Evolutionary conservation across 148 eudicot genomes (phyloP), one percentile per base, ranked within the genome.

Genomic region (Chenopodium formosanum): DNA sequence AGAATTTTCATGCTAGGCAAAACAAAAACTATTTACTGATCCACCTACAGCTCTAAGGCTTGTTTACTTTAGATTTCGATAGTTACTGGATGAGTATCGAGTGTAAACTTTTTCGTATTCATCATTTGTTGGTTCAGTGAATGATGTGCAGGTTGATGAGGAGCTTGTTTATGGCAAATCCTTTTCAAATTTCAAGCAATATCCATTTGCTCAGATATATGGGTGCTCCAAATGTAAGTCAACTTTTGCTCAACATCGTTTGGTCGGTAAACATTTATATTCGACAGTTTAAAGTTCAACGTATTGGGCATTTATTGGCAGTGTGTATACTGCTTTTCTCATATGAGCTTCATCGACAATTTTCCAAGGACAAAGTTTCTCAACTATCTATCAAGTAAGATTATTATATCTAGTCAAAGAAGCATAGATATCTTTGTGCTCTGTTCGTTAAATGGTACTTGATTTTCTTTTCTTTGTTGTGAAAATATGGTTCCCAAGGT

Each of bases 141-240:
- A 80, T 85, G 85, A 81, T 50, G 63, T 84, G 74, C 90, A 84
- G 86, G 88, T 85, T 20, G 86, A 90, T 85, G 87, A 85, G 89
- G 91, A 86, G 72, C 84, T 83, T 78, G 68, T 94, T 74, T 84
- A 89, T 74, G 94, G 97, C 72, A 84, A 74, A 48, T 10, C 68
- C 70, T 83, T 88, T 79, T 81, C 87, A 78, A 86, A 62, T 79
- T 84, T 79, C 58, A 85, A 81, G 75, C 68, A 67, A n/a, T 96
- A 96, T 78, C 97, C 98, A 27, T 94, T 75, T 86, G 91, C 98
- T 75, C 86, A 48, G 56, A 76, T 92, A 37, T 96, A 96, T 73
- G 98, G 87, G 88, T 89, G 88, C 82, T 90, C 98, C 32, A 96
- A 96, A 86, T 78, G 99, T 97, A 89, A 94, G 94, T 52, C 73